These are phyloP conservation scores for Lactarius tabidus DNA, from an alignment of 768 basidiomycete species.

Conservation along the genomic window DNA sequence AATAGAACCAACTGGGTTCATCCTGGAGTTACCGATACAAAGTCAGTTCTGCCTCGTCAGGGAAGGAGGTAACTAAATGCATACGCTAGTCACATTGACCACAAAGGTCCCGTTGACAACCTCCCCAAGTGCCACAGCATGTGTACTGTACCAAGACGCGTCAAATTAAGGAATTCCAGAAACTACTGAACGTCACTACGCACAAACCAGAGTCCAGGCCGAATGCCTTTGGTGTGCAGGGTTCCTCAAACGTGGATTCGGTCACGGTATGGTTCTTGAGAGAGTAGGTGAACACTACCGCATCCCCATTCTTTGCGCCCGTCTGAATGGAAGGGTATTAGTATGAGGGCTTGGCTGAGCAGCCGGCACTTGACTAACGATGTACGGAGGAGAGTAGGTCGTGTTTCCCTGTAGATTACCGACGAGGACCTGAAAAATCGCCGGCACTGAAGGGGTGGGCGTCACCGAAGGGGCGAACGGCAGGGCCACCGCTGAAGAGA, in stretches of 20 bases:
- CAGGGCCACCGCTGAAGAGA: constrained; percentile 9
- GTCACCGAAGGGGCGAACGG: too few species aligned
- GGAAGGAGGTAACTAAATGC: background rate
- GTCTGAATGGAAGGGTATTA: constrained; percentile 3
- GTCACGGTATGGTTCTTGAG: constrained; percentile 33
- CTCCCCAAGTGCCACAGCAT: constrained; percentile 25
- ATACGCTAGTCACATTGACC: constrained; percentile 30
- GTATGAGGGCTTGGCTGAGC: background rate
- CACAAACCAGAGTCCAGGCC: constrained; percentile 34
- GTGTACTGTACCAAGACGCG: constrained; percentile 24
- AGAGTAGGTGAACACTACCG: constrained; percentile 29
- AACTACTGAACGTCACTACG: background rate
- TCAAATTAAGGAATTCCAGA: background rate
- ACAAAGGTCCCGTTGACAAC: constrained; percentile 13
- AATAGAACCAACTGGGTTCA: constrained; percentile 30
- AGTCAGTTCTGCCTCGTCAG: background rate
- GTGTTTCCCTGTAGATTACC: constrained; percentile 8
- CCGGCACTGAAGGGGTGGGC: too few species aligned
- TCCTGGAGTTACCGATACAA: background rate
- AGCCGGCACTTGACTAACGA: constrained; percentile 1
- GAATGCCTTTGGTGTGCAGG: constrained; percentile 28
- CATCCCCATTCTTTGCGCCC: constrained; percentile 27
- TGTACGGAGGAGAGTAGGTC: constrained; percentile 2
- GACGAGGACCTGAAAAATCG: constrained; percentile 1
- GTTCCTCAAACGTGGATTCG: constrained; percentile 30